Evolutionary conservation across 495 filamentous ascomycete genomes (phyloP).

Genomic region (Cladorrhinum samala): DNA sequence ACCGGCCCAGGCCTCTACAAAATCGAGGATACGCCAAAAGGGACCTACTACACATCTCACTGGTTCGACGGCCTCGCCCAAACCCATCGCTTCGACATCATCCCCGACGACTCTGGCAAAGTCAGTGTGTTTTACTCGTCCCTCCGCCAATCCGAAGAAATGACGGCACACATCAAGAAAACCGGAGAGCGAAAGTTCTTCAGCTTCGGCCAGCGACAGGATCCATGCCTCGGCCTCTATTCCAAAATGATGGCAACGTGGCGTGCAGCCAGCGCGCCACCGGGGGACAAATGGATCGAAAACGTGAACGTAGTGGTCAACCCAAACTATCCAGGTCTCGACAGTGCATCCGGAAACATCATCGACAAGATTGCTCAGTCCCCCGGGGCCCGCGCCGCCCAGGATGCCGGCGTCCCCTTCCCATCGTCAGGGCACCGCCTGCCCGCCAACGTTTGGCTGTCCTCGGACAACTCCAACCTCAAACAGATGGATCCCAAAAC

Average conservation of each 20-base stretch:
- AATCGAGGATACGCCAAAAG: slow-evolving; percentile 49
- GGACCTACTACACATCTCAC: slow-evolving; percentile 53
- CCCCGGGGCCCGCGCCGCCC: neutral
- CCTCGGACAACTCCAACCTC: slow-evolving; percentile 50
- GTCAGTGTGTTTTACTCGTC: slow-evolving; percentile 63
- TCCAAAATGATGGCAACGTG: slow-evolving; percentile 48
- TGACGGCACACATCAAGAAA: slow-evolving; percentile 48
- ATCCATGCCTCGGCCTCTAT: slow-evolving; percentile 65
- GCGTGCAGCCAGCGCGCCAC: neutral
- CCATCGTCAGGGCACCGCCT: neutral
- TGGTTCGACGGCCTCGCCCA: slow-evolving; percentile 83
- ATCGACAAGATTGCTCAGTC: neutral
- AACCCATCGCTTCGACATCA: slow-evolving; percentile 65
- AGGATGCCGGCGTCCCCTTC: too few relatives aligned
- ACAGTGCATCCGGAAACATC: neutral
- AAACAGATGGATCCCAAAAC: slow-evolving; percentile 62
- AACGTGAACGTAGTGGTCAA: slow-evolving; percentile 57
- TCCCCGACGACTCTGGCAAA: slow-evolving; percentile 23
- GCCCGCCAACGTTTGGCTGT: neutral
- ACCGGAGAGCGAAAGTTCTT: slow-evolving; percentile 42
- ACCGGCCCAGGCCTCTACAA: slow-evolving; percentile 62
- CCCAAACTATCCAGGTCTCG: neutral
- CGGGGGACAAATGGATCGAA: neutral
- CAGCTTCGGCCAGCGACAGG: slow-evolving; percentile 57
- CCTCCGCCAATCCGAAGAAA: slow-evolving; percentile 52